phyloP scores from a whole-genome alignment of 2,329 filamentous ascomycete species.

The Trichoderma semiorbis region DNA sequence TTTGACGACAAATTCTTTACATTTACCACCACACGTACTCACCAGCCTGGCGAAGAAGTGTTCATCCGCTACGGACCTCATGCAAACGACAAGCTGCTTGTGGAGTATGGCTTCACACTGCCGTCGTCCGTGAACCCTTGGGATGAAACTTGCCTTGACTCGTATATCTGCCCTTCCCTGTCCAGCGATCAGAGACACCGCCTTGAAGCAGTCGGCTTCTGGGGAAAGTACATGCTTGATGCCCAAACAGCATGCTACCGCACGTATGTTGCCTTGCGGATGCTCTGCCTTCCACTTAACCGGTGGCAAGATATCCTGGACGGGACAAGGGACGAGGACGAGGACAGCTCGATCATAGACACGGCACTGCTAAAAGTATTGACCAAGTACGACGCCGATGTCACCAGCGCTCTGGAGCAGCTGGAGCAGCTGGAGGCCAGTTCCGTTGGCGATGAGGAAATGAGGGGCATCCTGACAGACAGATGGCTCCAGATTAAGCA shows the following conservation, averaged over 20 bases:
- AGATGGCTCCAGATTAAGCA: slow-evolving; percentile 29
- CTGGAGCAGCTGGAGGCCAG: slow-evolving; percentile 32
- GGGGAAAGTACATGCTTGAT: slow-evolving; percentile 52
- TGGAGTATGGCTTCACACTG: slow-evolving; percentile 60
- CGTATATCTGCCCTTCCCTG: slow-evolving; percentile 42
- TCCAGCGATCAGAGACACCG: slow-evolving; percentile 32
- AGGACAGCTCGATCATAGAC: slow-evolving; percentile 39
- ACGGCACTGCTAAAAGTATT: slow-evolving; percentile 35
- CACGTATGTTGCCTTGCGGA: slow-evolving; percentile 51
- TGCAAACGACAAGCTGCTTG: slow-evolving; percentile 66
- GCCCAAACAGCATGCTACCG: slow-evolving; percentile 49
- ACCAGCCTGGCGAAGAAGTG: slow-evolving; percentile 59
- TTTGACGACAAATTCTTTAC: slow-evolving; percentile 51
- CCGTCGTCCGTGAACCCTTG: slow-evolving; percentile 44
- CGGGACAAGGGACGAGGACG: slow-evolving; percentile 44
- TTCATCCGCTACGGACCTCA: slow-evolving; percentile 67
- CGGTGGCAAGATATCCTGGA: slow-evolving; percentile 47
- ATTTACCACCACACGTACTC: slow-evolving; percentile 49
- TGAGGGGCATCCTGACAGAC: slow-evolving; percentile 20
- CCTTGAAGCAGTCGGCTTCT: slow-evolving; percentile 46
- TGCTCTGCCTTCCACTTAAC: slow-evolving; percentile 32
- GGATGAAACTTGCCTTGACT: slow-evolving; percentile 49
- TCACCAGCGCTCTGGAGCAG: slow-evolving; percentile 31
- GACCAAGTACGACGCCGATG: slow-evolving; percentile 33
- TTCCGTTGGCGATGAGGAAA: slow-evolving; percentile 29